A percentile compares a stretch with the other conserved stretches of the same genome.
Evolutionary conservation across 2,329 filamentous ascomycete species (phyloP).

Genomic region (Sclerotinia glacialis): DNA sequence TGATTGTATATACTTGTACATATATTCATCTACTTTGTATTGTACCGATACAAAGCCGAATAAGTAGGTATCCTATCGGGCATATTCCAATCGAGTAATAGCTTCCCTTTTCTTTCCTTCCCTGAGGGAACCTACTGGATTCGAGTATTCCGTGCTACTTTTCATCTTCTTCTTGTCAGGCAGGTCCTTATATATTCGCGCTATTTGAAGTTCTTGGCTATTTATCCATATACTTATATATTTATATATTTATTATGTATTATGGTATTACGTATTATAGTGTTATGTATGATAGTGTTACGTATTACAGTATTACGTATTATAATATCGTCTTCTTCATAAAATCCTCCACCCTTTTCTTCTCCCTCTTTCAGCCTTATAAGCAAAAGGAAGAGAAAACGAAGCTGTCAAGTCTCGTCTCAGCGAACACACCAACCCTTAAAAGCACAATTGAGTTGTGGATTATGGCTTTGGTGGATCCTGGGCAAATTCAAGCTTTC

Average conservation of each 20-base stretch:
- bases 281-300: too few relatives aligned
- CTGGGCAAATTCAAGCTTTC: conserved; percentile 20
- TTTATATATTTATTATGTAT: too few relatives aligned
- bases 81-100: background rate
- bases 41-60: background rate
- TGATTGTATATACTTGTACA: background rate
- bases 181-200: background rate
- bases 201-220: too few relatives aligned
- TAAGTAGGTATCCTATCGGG: background rate
- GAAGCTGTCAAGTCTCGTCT: background rate
- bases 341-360: background rate
- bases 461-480: background rate
- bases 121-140: background rate
- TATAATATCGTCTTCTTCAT: background rate
- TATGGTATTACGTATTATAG: too few relatives aligned
- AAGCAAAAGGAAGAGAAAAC: background rate
- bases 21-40: background rate
- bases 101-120: background rate
- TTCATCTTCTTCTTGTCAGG: background rate
- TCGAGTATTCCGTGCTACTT: background rate
- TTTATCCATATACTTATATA: too few relatives aligned
- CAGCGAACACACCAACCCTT: background rate
- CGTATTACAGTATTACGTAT: too few relatives aligned
- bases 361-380: conserved; percentile 2
- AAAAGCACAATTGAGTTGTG: background rate